Conservation (phyloP, 805 yeast species). For the Kodamaea lidongshanica region DNA sequence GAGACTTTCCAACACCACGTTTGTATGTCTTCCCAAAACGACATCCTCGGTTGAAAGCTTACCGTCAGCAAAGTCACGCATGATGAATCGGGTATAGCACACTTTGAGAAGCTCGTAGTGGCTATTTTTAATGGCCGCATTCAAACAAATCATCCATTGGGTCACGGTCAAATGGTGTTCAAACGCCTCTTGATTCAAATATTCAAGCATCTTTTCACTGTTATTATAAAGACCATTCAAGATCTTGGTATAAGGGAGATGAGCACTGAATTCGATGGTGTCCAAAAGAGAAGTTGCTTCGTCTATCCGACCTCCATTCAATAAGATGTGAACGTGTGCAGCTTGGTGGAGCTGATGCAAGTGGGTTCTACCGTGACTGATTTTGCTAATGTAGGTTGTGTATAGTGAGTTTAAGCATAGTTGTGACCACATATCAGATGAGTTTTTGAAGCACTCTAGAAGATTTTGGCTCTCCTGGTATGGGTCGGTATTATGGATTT, state of each 20-base stretch:
- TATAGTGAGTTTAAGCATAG: conserved; percentile 17
- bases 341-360: conserved; percentile 17
- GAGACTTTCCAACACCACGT: conserved; percentile 14
- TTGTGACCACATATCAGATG: conserved; percentile 7
- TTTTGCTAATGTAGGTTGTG: conserved; percentile 12
- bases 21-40: conserved; percentile 13
- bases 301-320: conserved; percentile 20
- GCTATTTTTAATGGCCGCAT: conserved; percentile 18
- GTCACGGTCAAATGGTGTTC: too few species aligned
- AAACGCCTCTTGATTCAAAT: too few species aligned
- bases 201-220: too few species aligned
- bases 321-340: conserved; percentile 17
- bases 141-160: conserved; percentile 23
- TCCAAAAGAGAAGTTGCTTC: too few species aligned
- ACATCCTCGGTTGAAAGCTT: conserved; percentile 20
- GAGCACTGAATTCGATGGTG: too few species aligned
- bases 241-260: too few species aligned
- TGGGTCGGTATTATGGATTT: too few species aligned
- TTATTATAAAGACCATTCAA: too few species aligned
- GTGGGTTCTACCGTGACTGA: conserved; percentile 4
- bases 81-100: conserved; percentile 24
- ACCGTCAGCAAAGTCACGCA: conserved; percentile 21
- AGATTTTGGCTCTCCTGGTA: conserved; percentile 5
- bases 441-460: conserved; percentile 8
- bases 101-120: conserved; percentile 24